Evolutionary conservation across 495 filamentous ascomycete species (phyloP), one percentile per base, ranked within the genome.

Genomic region (Penicillium lividum): DNA sequence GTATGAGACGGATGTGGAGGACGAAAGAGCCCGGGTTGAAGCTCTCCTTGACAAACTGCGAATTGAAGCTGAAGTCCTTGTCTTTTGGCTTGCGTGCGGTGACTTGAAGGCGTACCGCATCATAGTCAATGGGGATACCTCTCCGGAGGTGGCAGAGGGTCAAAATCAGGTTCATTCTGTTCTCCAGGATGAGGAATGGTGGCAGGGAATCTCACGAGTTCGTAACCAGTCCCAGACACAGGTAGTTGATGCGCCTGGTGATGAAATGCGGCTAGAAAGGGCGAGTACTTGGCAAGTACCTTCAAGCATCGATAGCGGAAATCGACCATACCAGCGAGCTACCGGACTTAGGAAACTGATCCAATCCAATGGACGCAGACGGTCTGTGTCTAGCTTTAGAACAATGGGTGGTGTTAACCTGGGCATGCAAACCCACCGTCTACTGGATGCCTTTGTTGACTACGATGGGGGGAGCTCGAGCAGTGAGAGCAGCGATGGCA

Each of bases 81-180:
- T 94, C 4, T 91, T 92, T 66, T 94, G 88, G 84, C 81, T 96
- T 53, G 89, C 90, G 13, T 88, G 82, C 27, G 91, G 91, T 7
- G 73, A 85, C 28, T 71, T 94, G 10, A 76, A 83, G 51, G 85
- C 84, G 3, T 96, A 96, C 64, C 86, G 92, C 59, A 79, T 85
- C 15, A 89, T 96, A 59, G 80, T 96, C 31, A 90, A 93, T 63
- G 91, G 88, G 0, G 77, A 79, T 42, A 63, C 65, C 1, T 71
- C 74, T 3, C 56, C 69, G 3, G 67, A 66, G 5, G 73, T 67
- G 50, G 68, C 71, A 7, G 82, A 85, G 42, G 74, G 78, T 1
- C 74, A 77, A 18, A 68, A 71, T 13, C 66, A 78, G 15, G 84
- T 92, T 25, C 77, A 88, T 40, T 75, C 80, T 10, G 77, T 81